These are phyloP conservation scores for Chimonanthus praecox DNA, from an alignment of 164 flowering plant genomes.

Conservation along the genomic window DNA sequence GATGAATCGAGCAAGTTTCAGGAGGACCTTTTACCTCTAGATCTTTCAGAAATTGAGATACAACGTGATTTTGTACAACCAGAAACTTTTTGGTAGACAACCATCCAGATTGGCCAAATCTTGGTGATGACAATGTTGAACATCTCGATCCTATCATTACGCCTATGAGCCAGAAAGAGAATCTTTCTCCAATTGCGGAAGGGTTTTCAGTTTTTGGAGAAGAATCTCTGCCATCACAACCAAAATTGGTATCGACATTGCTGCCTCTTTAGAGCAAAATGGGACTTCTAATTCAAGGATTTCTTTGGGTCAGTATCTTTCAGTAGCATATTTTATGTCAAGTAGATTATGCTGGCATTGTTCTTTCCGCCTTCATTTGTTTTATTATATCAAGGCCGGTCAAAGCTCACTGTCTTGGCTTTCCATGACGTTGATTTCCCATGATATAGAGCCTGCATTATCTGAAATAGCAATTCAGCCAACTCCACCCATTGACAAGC, in stretches of 20 bases:
- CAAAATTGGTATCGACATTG: constrained; percentile 22
- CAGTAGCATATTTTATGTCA: background rate
- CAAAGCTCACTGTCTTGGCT: background rate
- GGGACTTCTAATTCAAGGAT: constrained; percentile 17
- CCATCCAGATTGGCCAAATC: constrained; percentile 18
- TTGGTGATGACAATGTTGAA: constrained; percentile 12
- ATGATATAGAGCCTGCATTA: constrained; percentile 31
- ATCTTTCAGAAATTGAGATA: constrained; percentile 46
- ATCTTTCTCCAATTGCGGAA: constrained; percentile 31
- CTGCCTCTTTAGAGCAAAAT: constrained; percentile 23
- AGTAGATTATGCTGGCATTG: background rate
- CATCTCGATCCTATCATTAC: constrained; percentile 17
- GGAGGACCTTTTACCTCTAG: constrained; percentile 24
- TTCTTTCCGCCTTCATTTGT: background rate
- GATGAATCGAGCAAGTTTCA: constrained; percentile 11
- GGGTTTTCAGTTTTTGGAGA: constrained; percentile 29
- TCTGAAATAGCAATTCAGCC: constrained; percentile 39
- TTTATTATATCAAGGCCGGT: background rate
- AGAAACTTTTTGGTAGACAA: constrained; percentile 20
- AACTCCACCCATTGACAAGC: constrained; percentile 48
- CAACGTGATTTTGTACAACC: constrained; percentile 49
- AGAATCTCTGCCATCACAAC: constrained; percentile 24
- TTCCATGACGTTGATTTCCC: constrained; percentile 4
- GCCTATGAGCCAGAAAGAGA: constrained; percentile 28
- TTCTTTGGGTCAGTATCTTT: constrained; percentile 39